Evolutionary conservation across 225 moss, liverwort and hornwort genomes (phyloP).

Genomic region (Straminergon stramineum): DNA sequence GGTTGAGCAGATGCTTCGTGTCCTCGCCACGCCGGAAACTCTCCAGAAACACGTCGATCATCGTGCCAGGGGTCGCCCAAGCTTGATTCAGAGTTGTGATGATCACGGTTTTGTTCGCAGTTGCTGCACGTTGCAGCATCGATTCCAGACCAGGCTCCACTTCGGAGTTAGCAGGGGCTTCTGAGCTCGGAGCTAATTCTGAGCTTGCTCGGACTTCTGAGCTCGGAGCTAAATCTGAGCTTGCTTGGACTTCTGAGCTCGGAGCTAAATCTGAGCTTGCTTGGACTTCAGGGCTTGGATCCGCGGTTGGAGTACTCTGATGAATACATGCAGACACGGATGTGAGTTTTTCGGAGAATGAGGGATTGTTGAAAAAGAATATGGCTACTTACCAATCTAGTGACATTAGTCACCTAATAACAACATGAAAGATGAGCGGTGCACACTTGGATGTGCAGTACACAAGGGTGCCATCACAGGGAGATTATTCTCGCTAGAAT

Average conservation of each 20-base stretch:
- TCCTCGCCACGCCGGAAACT: conserved; percentile 58
- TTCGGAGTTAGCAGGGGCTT: background rate
- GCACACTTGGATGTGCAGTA: background rate
- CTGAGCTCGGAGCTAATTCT: background rate
- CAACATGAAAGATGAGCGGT: background rate
- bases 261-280: background rate
- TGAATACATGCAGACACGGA: background rate
- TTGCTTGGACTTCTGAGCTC: background rate
- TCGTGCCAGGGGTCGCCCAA: conserved; percentile 66
- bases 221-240: background rate
- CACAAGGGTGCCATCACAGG: background rate
- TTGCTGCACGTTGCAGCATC: conserved; percentile 22
- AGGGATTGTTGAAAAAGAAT: background rate
- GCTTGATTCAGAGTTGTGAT: conserved; percentile 86
- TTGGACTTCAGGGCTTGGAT: background rate
- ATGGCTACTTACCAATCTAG: background rate
- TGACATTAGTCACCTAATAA: background rate
- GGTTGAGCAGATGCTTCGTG: conserved; percentile 34
- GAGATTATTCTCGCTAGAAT: background rate
- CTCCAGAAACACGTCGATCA: conserved; percentile 73
- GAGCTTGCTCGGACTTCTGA: background rate
- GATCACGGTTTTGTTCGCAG: conserved; percentile 58
- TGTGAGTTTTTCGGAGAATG: background rate
- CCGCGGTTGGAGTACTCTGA: background rate
- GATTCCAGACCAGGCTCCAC: background rate